Conservation (phyloP, 805 yeast species). For the Wickerhamomyces chambardii region DNA sequence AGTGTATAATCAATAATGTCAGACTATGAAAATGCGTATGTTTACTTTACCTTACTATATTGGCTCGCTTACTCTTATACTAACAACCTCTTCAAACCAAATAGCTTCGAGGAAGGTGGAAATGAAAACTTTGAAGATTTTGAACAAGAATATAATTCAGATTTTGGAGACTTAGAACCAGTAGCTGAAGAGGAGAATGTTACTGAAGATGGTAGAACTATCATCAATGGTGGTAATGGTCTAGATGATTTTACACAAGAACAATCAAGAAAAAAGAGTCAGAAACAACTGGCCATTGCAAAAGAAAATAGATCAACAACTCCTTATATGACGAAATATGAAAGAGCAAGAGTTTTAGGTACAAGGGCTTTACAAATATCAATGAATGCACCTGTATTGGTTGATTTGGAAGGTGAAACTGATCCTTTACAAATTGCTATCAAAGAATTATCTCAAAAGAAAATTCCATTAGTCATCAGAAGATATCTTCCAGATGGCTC, state of each 20-base stretch:
- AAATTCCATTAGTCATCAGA: constrained; percentile 92
- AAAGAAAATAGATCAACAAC: constrained; percentile 88
- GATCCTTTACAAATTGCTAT: constrained; percentile 97
- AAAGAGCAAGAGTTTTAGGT: constrained; percentile 95
- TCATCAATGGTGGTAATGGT: constrained; percentile 64
- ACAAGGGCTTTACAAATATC: constrained; percentile 97
- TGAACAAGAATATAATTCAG: constrained; percentile 80
- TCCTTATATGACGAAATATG: constrained; percentile 98
- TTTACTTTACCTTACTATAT: too few relatives aligned
- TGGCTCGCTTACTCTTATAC: too few relatives aligned
- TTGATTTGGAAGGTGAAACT: constrained; percentile 97
- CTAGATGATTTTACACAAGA: constrained; percentile 38
- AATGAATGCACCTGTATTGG: constrained; percentile 97
- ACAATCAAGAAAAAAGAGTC: constrained; percentile 46
- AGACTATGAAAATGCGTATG: constrained; percentile 43
- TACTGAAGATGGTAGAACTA: constrained; percentile 59
- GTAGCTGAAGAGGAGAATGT: constrained; percentile 25
- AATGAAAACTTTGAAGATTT: constrained; percentile 69
- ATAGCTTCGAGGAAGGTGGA: constrained; percentile 58
- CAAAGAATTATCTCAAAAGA: constrained; percentile 92
- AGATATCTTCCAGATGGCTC: constrained; percentile 96
- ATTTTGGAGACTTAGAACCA: constrained; percentile 43
- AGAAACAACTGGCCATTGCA: constrained; percentile 79
- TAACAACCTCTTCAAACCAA: background rate
- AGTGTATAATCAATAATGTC: too few relatives aligned